Conservation (phyloP, 1,284 basidiomycete species). For the Hemileia vastatrix region DNA sequence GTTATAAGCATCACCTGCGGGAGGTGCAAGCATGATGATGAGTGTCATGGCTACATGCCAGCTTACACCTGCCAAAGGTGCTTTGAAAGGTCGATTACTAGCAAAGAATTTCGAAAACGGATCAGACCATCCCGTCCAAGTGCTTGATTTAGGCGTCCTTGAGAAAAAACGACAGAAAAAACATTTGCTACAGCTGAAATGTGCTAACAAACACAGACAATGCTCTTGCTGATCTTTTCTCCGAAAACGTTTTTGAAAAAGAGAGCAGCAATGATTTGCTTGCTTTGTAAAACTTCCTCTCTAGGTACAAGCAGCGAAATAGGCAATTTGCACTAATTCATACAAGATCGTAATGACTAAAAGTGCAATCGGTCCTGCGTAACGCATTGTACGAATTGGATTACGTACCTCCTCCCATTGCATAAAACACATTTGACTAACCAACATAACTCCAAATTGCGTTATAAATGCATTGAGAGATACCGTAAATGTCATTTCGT, state of each 20-base stretch:
- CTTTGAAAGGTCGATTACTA: slow-evolving; percentile 28
- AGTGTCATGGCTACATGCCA: slow-evolving; percentile 49
- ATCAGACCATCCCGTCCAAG: slow-evolving; percentile 29
- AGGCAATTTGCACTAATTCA: no score
- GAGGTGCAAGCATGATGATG: slow-evolving; percentile 53
- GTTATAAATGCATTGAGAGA: slow-evolving; percentile 36
- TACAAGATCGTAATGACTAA: no score
- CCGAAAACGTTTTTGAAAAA: slow-evolving; percentile 32
- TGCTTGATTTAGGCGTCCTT: slow-evolving; percentile 31
- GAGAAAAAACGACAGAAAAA: no score
- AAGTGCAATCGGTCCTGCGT: no score
- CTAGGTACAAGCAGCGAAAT: no score
- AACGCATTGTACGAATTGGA: no score
- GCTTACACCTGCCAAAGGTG: slow-evolving; percentile 28
- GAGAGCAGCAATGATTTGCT: slow-evolving; percentile 28
- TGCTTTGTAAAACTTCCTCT: no score
- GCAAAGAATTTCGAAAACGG: slow-evolving; percentile 28
- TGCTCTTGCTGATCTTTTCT: slow-evolving; percentile 15
- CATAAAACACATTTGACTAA: slow-evolving; percentile 33
- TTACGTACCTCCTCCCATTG: no score
- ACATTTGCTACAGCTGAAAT: no score
- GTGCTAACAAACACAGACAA: slow-evolving; percentile 31
- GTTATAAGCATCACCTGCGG: slow-evolving; percentile 53
- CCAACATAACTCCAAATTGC: slow-evolving; percentile 38
- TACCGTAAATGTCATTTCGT: slow-evolving; percentile 33